Base-by-base conservation (phyloP, 805 yeast species). In the Brettanomyces anomalus region DNA sequence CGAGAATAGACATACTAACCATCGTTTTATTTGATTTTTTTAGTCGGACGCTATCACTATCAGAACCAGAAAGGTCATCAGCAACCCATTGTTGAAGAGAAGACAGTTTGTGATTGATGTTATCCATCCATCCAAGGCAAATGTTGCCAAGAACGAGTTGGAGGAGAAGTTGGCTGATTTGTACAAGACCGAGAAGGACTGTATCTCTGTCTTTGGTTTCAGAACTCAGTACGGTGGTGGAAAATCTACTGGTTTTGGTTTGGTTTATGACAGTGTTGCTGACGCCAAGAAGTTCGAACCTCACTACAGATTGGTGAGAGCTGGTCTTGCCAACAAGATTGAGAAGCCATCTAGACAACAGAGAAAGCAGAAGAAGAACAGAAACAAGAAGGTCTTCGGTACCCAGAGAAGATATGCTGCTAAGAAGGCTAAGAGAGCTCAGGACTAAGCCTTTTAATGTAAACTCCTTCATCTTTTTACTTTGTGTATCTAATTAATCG, bases 201-300 rank as follows among this genome's bases (percentile, higher is more conserved):
- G 79, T 56, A 77, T 76, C 52, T 89, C 97, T 56, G 98, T 90
- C 61, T 93, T 93, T 68, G 97, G 97, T 71, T 86, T 93, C 95
- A 85, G 95, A 81, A 93, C 97, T 65, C 94, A 87, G 75, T 93
- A 78, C 74, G 99, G 99, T 86, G 99, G 99, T 75, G 96, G 97
- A 68, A 90, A 86, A 76, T 86, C 98, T 57, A 83, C 96, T 57
- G 99, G 99, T 71, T 93, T 93, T 76, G 99, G 97, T 75, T 80
- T 93, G 70, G 85, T 93, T 66, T 93, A 93, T 90, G 90, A 87
- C 84, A 85, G 95, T 62, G 86, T 79, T 65, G 96, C 94, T 63
- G 96, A 89, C 69, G 90, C 96, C 68, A 86, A 89, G 84, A 89
- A 81, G 74, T 90, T 93, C 72, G 99, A 93, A 80, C 99, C 99